These are phyloP conservation scores for Cucurbitaria berberidis DNA, from an alignment of 2,329 filamentous ascomycete genomes.

Conservation along the genomic window DNA sequence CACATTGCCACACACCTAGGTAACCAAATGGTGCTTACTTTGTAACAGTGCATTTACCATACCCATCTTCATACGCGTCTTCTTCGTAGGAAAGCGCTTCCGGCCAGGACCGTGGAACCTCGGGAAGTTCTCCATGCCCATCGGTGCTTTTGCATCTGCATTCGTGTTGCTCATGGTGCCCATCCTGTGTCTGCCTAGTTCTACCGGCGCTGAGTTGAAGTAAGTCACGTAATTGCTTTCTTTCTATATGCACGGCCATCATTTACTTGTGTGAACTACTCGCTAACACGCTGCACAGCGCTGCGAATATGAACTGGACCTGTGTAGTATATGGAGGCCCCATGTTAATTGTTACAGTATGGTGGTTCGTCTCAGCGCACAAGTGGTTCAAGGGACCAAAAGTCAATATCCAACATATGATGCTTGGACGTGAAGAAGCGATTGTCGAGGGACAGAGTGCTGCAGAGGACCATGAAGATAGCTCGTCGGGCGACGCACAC, in stretches of 20 bases:
- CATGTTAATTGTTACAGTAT: constrained; percentile 65
- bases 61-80: constrained; percentile 64
- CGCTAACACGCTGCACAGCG: constrained; percentile 38
- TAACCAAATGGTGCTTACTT: not conserved
- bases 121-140: constrained; percentile 63
- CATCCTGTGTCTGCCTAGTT: constrained; percentile 68
- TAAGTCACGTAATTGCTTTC: constrained; percentile 26
- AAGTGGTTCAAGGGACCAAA: constrained; percentile 76
- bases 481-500: constrained; percentile 4
- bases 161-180: constrained; percentile 73
- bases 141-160: constrained; percentile 62
- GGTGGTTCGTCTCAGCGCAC: constrained; percentile 68
- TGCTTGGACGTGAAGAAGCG: constrained; percentile 51
- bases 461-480: constrained; percentile 9
- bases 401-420: constrained; percentile 67
- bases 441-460: constrained; percentile 45
- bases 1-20: no score
- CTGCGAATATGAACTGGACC: constrained; percentile 70
- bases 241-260: no score
- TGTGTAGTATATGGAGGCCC: constrained; percentile 69
- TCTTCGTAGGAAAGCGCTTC: constrained; percentile 68
- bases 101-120: constrained; percentile 72
- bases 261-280: not conserved
- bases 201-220: constrained; percentile 62
- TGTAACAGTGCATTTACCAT: constrained; percentile 56